Evolutionary conservation across 306 rosid genomes (phyloP).

Genomic region (Prosopis cineraria): DNA sequence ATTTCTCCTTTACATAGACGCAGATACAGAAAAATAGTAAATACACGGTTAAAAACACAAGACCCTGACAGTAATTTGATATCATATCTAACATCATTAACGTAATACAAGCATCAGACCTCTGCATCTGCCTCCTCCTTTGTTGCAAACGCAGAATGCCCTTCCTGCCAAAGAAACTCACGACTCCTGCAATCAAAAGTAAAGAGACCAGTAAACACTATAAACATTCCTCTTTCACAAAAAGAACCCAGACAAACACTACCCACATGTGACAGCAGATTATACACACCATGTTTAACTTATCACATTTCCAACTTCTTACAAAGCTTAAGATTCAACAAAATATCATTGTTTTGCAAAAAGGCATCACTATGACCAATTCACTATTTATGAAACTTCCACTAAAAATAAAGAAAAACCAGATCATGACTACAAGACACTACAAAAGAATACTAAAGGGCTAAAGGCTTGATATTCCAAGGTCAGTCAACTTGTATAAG

Average conservation of each 20-base stretch:
- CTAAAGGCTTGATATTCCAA: slow-evolving; percentile 1
- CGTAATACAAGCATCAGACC: slow-evolving; percentile 44
- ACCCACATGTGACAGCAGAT: neutral
- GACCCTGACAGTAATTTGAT: neutral
- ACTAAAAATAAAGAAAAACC: neutral
- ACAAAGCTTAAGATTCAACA: neutral
- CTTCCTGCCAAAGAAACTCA: slow-evolving; percentile 99
- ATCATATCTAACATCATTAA: neutral
- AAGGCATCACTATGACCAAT: neutral
- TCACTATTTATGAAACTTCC: neutral
- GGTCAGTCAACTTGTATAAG: neutral
- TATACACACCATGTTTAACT: neutral
- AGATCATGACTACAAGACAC: slow-evolving; percentile 1
- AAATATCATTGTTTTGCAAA: neutral
- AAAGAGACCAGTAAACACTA: slow-evolving; percentile 9
- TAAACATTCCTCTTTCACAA: neutral
- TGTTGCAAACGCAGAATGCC: slow-evolving; percentile 95
- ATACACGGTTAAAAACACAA: slow-evolving; percentile 19
- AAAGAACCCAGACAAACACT: neutral
- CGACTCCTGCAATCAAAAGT: slow-evolving; percentile 72
- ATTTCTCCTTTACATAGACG: neutral
- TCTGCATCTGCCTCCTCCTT: slow-evolving; percentile 88
- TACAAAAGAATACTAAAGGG: neutral
- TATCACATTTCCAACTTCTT: neutral
- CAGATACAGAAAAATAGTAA: neutral